Evolutionary conservation across 208 protist species (phyloP), one percentile per base, ranked within the genome.

Genomic region (Giardia duodenalis): DNA sequence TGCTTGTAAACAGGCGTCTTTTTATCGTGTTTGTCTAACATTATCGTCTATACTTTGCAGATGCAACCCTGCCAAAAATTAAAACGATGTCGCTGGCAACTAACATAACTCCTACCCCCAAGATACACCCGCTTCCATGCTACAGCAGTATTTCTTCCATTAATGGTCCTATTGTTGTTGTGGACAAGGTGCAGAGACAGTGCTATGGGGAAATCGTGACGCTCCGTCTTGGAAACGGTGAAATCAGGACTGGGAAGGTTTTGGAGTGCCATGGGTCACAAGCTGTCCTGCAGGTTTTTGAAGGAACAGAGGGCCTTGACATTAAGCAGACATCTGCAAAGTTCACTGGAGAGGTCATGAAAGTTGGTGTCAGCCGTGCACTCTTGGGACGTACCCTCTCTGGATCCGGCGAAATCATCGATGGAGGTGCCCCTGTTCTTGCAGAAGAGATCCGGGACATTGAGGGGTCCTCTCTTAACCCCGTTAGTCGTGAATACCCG

Each of bases 311-410:
- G 39, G 87, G 48, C 0, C 92, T 94, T 67, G 92, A 94, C 86
- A 42, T 92, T 19, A 0, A n/a, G 30, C 10, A 57, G 45, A 76
- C 93, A 48, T 46, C 2, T 42, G n/a, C 88, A 93, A 97, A 99
- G 96, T 99, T 99, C 94, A 99, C 98, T 76, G 99, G 98, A 93
- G 98, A 99, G 94, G 97, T 99, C 67, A 96, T 99, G 93, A 97
- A 98, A 92, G 97, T 98, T 89, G 97, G 98, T 93, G 98, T 99
- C 76, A 98, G 97, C 90, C 97, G 98, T 94, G 98, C 99, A 94
- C 99, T 99, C 98, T 96, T 99, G 19, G 99, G 99, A 57, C 97
- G 99, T 95, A 96, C 99, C 93, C 99, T 99, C 95, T 99, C 99
- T 96, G 99, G 99, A 91, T 99, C 97, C 3, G 99, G 99, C 92